Base-by-base conservation (phyloP, 2,329 filamentous ascomycete species). In the Aureobasidium lini region DNA sequence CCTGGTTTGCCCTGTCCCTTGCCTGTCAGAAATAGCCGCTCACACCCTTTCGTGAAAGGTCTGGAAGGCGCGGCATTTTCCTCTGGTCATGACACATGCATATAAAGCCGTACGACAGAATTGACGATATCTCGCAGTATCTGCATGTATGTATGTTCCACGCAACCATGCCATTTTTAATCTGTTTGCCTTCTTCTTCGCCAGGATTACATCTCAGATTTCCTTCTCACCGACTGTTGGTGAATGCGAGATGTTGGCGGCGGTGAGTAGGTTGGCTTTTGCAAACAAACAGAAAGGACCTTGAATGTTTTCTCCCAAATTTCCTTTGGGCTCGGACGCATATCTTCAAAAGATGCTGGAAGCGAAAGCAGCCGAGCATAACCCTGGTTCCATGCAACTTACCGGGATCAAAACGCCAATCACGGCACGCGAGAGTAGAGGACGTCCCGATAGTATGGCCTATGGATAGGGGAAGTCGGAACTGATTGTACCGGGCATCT, bases 341-440 rank as follows among this genome's bases (percentile, higher is more conserved):
- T 57, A 37, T 28, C 23, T 29, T 13, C 4, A 2, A 6, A 42
- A 15, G 8, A 15, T 23, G 11, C 7, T 44, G 10, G 39, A 37
- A 56, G 42, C 53, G 42, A 46, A 13, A 31, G 23, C 23, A 47
- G 34, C 29, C 42, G 23, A 57, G 42, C 39, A 47, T 36, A 3
- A 56, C 31, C 40, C 52, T 52, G 31, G 40, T 43, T 44, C 15
- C 40, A 56, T 56, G 40, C 52, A 56, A 31, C 39, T n/a, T 36
- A 23, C 23, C 43, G 50, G 28, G 4, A 7, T 13, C 4, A 8
- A 9, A 37, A 47, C 11, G 29, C 54, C 54, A 58, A 58, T 58
- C 54, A 58, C 36, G 54, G 37, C 54, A 58, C 54, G 54, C 28
- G 28, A 48, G 36, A 13, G n/a, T 52, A 39, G 36, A 9, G 18